Evolutionary conservation across 2,329 filamentous ascomycete species (phyloP).

Genomic region (Sclerotinia minor): DNA sequence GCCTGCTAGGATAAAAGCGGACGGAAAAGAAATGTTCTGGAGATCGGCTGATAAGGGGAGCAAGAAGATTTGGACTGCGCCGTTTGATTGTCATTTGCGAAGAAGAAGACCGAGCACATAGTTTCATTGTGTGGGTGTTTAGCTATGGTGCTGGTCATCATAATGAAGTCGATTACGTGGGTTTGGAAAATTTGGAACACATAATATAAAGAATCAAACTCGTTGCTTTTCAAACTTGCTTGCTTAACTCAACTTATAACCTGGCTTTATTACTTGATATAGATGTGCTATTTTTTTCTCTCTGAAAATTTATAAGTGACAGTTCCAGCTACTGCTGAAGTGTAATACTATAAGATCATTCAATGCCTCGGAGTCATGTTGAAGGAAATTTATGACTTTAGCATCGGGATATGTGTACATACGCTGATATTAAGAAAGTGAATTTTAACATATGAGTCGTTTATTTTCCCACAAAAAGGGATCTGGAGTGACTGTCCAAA

Average conservation of each 20-base stretch:
- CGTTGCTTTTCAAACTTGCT: background rate
- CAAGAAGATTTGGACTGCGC: background rate
- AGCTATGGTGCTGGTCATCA: background rate
- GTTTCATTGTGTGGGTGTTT: too few relatives aligned
- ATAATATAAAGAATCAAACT: background rate
- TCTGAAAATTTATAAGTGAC: background rate
- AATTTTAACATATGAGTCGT: too few relatives aligned
- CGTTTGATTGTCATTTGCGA: background rate
- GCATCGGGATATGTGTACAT: too few relatives aligned
- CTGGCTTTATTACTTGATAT: accelerated
- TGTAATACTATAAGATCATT: background rate
- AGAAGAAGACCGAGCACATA: too few relatives aligned
- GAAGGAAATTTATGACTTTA: too few relatives aligned
- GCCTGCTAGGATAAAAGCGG: background rate
- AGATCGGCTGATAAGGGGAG: background rate
- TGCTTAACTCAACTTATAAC: too few relatives aligned
- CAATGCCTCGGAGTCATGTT: background rate
- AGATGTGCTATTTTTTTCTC: background rate
- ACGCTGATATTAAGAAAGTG: too few relatives aligned
- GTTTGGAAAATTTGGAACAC: too few relatives aligned
- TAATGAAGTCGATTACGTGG: too few relatives aligned
- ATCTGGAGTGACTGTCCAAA: too few relatives aligned
- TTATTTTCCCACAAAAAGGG: too few relatives aligned
- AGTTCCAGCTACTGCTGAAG: background rate
- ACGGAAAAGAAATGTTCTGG: background rate